Evolutionary conservation across 768 basidiomycete species (phyloP).

Genomic region (Pluteus cervinus): DNA sequence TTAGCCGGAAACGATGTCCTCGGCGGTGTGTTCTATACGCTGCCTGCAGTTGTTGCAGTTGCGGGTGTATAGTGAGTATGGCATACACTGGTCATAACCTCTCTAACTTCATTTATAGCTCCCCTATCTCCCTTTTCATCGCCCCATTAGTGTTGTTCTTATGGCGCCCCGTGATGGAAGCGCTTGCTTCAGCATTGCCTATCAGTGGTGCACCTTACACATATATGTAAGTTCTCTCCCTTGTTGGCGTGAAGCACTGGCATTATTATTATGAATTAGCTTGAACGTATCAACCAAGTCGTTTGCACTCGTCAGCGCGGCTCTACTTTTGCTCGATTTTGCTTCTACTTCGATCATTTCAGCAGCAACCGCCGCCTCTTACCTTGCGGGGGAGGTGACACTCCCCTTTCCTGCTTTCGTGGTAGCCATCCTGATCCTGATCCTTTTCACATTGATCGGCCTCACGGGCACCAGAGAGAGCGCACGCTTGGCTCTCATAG

Average conservation of each 20-base stretch:
- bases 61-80: conserved; percentile 55
- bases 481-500: conserved; percentile 48
- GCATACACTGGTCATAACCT: neutral
- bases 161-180: conserved; percentile 73
- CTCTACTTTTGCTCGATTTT: conserved; percentile 66
- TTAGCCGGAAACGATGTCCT: conserved; percentile 64
- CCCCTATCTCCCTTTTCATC: conserved; percentile 61
- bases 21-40: conserved; percentile 63
- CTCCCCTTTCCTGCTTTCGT: conserved; percentile 53
- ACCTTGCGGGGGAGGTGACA: conserved; percentile 57
- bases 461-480: conserved; percentile 59
- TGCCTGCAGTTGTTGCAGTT: conserved; percentile 58
- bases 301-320: conserved; percentile 58
- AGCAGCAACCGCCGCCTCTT: conserved; percentile 64
- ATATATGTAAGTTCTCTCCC: conserved; percentile 41
- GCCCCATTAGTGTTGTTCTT: conserved; percentile 58
- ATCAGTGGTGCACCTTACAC: conserved; percentile 69
- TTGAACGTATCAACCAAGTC: conserved; percentile 59
- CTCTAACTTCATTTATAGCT: conserved; percentile 28
- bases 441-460: conserved; percentile 47
- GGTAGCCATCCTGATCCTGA: conserved; percentile 46
- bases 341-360: conserved; percentile 66
- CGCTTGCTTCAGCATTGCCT: conserved; percentile 63
- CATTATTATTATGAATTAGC: conserved; percentile 20
- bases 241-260: neutral